Evolutionary conservation across 176 grass and related monocot species (phyloP).

Genomic region (Poa pratensis): DNA sequence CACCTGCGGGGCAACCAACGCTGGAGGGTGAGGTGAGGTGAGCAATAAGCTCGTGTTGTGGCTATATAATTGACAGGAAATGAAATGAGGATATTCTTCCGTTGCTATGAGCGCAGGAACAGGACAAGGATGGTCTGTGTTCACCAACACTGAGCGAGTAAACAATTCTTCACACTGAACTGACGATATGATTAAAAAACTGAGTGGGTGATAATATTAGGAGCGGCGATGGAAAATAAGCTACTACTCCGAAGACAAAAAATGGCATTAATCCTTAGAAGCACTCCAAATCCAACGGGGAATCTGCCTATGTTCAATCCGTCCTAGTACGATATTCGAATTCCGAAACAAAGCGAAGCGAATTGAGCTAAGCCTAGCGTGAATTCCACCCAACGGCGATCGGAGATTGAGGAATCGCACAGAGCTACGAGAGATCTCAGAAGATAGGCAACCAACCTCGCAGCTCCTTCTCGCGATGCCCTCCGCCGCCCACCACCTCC

Average conservation of each 20-base stretch:
- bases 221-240: background rate
- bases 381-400: background rate
- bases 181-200: conserved; percentile 11
- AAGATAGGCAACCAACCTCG: background rate
- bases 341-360: background rate
- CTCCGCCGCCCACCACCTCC: background rate
- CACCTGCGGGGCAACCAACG: conserved; percentile 42
- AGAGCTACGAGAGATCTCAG: background rate
- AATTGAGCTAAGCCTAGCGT: background rate
- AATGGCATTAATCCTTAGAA: background rate
- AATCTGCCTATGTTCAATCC: background rate
- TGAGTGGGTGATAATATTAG: background rate
- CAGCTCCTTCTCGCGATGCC: conserved; percentile 19
- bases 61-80: conserved; percentile 27
- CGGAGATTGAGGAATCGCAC: background rate
- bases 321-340: background rate
- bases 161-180: conserved; percentile 10
- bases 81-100: conserved; percentile 51
- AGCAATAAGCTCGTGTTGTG: background rate
- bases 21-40: conserved; percentile 4
- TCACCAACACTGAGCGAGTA: conserved; percentile 12
- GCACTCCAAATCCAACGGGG: background rate
- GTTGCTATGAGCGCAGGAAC: conserved; percentile 13
- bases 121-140: conserved; percentile 36
- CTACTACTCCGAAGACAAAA: background rate